Evolutionary conservation across 192 early-diverging fungal species (phyloP).

Genomic region (Rhizophagus clarus): DNA sequence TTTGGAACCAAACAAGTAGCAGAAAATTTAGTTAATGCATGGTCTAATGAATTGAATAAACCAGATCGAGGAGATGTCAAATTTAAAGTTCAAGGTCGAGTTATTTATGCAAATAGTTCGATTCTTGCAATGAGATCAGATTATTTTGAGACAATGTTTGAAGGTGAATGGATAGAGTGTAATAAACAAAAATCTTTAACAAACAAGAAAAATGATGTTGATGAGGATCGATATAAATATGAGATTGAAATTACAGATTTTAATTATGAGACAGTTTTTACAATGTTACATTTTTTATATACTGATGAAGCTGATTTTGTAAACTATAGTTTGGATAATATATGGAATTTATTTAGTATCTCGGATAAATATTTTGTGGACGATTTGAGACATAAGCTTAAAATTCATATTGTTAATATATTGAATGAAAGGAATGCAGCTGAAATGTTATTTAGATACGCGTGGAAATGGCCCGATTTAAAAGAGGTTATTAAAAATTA

Average conservation of each 20-base stretch:
- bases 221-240: neutral
- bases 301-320: neutral
- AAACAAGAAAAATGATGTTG: neutral
- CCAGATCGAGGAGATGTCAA: constrained; percentile 19
- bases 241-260: constrained; percentile 12
- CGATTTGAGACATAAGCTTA: neutral
- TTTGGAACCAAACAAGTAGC: neutral
- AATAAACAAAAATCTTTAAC: neutral
- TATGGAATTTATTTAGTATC: neutral
- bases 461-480: constrained; percentile 27
- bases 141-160: constrained; percentile 32
- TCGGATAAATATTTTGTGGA: constrained; percentile 17
- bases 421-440: neutral
- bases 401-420: neutral
- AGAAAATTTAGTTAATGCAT: constrained; percentile 9
- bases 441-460: constrained; percentile 20
- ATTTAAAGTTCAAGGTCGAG: constrained; percentile 21
- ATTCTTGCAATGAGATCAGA: constrained; percentile 25
- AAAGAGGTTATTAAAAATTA: neutral
- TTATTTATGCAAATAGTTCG: constrained; percentile 27
- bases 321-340: neutral
- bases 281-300: constrained; percentile 12
- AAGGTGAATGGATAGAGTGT: constrained; percentile 20
- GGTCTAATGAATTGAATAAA: constrained; percentile 11
- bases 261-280: neutral